Evolutionary conservation across 129 eudicot species (phyloP).

Genomic region (Sambucus nigra): DNA sequence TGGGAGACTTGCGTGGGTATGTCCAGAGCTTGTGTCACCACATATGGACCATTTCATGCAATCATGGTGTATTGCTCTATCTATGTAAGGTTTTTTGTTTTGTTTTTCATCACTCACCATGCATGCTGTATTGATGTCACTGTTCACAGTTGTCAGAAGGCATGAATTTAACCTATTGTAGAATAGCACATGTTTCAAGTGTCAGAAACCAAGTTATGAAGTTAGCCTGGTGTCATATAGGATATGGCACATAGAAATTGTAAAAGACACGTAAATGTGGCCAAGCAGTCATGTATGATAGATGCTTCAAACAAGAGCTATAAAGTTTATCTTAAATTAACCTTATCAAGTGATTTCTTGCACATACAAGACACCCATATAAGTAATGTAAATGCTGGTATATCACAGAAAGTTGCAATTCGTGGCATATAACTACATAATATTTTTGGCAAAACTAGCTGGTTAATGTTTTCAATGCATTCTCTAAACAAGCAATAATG

Average conservation of each 20-base stretch:
- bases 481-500: no score
- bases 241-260: no score
- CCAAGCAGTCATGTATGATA: no score
- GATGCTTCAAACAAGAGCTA: no score
- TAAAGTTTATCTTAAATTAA: no score
- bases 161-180: no score
- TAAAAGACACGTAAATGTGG: no score
- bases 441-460: not conserved
- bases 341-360: no score
- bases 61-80: constrained; percentile 75
- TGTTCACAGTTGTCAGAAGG: no score
- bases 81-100: constrained; percentile 37
- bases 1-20: constrained; percentile 86
- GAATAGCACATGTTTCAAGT: no score
- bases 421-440: not conserved
- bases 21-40: constrained; percentile 87
- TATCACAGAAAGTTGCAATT: not conserved
- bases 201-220: not conserved
- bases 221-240: not conserved
- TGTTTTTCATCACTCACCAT: not conserved
- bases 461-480: not conserved
- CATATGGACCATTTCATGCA: constrained; percentile 98
- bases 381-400: not conserved
- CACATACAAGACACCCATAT: no score
- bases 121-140: not conserved